Base-by-base conservation (phyloP, 2,329 filamentous ascomycete genomes). In the Aureobasidium sp. region DNA sequence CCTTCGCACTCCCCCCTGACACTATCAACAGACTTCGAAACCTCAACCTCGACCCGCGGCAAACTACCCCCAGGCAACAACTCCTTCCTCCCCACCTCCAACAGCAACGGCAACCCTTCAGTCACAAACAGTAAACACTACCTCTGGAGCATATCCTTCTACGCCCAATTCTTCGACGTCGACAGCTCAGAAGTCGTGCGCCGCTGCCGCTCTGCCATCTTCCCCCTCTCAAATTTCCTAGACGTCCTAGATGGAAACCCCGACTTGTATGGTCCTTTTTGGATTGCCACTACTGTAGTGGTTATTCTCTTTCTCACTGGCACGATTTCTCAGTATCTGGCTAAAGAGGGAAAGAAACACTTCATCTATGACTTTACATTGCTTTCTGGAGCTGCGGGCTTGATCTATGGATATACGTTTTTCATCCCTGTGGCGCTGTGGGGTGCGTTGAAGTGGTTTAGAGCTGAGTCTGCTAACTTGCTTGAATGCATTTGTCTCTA, bases 131-230 rank as follows among this genome's bases (percentile, higher is more conserved):
- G 55, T 64, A 97, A 97, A 78, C 90, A 90, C 71, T 91, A 88
- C 78, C 88, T 97, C 66, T 99, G 94, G 94, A 86, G 86, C 49
- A 81, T 97, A 65, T 86, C 86, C 62, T 99, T 96, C 81, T 99
- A 99, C 79, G 86, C 91, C 61, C 94, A 96, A 78, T 97, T 94
- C 84, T 99, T 99, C 78, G 94, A 99, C 72, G 93, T 99, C 66
- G 94, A 99, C 77, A 97, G 94, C 1, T 87, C 84, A 63, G 90
- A 94, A 59, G 92, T 99, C 27, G 78, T 97, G 61, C 82, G 87
- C 70, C 89, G 94, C 67, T 97, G 94, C 77, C 87, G 86, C 75
- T 88, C 91, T 1, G 87, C 93, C n/a, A 79, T 97, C 42, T 96
- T 89, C 75, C 94, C 94, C 49, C 87, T 91, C 65, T 88, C 88